These are phyloP conservation scores for Thinopyrum elongatum DNA, from an alignment of 176 grass and related monocot species.

Conservation along the genomic window DNA sequence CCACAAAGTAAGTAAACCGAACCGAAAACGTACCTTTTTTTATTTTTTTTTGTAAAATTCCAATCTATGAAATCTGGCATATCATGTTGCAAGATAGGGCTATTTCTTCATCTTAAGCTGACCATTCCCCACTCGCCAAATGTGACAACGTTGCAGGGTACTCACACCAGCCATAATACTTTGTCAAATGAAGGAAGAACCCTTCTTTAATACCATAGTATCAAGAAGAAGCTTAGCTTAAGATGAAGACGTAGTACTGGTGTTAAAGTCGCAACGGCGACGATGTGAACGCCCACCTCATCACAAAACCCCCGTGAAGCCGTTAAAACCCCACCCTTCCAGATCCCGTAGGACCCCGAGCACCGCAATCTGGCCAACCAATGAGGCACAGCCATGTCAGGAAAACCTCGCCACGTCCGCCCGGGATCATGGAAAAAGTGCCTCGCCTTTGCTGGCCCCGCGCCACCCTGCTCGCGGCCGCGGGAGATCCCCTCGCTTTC, in stretches of 20 bases:
- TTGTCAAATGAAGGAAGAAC: no score
- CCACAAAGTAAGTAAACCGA: no score
- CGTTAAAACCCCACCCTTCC: conserved; percentile 21
- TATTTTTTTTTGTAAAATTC: no score
- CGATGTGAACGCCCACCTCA: conserved; percentile 13
- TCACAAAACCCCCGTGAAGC: conserved; percentile 57
- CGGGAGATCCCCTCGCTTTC: conserved; percentile 33
- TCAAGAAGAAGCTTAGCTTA: neutral
- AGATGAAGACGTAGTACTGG: neutral
- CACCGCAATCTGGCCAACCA: conserved; percentile 45
- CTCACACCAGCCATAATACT: no score
- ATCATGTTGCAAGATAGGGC: no score
- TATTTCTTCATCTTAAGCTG: no score
- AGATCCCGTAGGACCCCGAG: neutral
- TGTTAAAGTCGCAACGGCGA: neutral
- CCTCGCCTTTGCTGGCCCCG: neutral
- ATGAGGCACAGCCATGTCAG: neutral
- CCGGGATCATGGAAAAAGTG: conserved; percentile 34
- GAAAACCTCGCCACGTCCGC: neutral
- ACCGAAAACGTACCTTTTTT: no score
- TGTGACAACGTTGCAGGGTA: no score
- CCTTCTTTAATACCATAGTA: no score
- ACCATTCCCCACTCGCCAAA: no score
- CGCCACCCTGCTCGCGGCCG: neutral
- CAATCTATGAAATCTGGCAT: no score